A percentile compares a stretch with the other conserved stretches of the same genome.
Evolutionary conservation across 2,329 filamentous ascomycete species (phyloP).

Genomic region (Cladophialophora exuberans): DNA sequence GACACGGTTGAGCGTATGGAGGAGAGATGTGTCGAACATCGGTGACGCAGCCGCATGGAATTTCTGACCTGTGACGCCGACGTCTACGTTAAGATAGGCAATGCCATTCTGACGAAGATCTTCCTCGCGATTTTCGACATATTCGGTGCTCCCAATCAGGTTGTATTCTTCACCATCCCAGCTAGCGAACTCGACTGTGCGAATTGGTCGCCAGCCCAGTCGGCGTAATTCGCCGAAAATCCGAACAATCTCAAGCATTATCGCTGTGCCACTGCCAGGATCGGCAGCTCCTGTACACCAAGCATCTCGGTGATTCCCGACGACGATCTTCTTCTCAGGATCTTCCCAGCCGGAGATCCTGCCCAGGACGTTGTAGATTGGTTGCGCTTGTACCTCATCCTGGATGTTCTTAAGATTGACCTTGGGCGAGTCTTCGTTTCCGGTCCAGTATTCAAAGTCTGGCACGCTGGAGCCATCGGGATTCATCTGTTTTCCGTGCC

Average conservation of each 20-base stretch:
- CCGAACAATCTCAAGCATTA: slow-evolving; percentile 85
- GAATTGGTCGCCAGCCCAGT: slow-evolving; percentile 84
- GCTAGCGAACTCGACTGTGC: slow-evolving; percentile 95
- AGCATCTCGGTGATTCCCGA: slow-evolving; percentile 91
- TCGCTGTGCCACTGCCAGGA: slow-evolving; percentile 83
- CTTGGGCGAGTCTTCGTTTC: slow-evolving; percentile 71
- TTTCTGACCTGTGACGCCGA: slow-evolving; percentile 73
- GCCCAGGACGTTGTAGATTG: slow-evolving; percentile 90
- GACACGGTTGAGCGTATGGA: slow-evolving; percentile 74
- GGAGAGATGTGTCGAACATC: slow-evolving; percentile 72
- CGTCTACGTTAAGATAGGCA: slow-evolving; percentile 90
- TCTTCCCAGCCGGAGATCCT: slow-evolving; percentile 84
- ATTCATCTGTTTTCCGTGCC: slow-evolving; percentile 70
- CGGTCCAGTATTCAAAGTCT: slow-evolving; percentile 77
- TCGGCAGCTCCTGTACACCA: slow-evolving; percentile 89
- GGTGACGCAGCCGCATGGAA: slow-evolving; percentile 83
- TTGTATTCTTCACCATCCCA: slow-evolving; percentile 97
- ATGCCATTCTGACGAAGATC: slow-evolving; percentile 72
- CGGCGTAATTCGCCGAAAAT: slow-evolving; percentile 78
- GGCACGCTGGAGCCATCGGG: slow-evolving; percentile 77
- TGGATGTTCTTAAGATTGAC: slow-evolving; percentile 85
- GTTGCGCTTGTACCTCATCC: slow-evolving; percentile 78
- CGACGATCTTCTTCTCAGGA: slow-evolving; percentile 77
- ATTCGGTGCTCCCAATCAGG: slow-evolving; percentile 89
- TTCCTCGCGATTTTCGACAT: slow-evolving; percentile 82